phyloP scores from a whole-genome alignment of 148 eudicot species.

The Talinum fruticosum region DNA sequence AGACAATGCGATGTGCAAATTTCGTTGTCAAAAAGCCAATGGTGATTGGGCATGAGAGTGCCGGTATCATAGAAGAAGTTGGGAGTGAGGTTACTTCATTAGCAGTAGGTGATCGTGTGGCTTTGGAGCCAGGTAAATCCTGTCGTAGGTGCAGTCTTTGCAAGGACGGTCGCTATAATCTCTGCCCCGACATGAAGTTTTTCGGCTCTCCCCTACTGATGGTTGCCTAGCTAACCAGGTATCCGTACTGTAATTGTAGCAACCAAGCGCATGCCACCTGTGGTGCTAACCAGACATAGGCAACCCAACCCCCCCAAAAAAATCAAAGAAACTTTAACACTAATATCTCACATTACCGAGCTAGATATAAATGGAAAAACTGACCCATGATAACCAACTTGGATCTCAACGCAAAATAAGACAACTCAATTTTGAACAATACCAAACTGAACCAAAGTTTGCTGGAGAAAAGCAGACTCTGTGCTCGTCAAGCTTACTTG shows the following conservation, averaged over 20 bases:
- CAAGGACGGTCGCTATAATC: slow-evolving; percentile 74
- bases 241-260: background rate
- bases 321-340: too few relatives aligned
- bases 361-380: background rate
- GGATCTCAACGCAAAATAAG: background rate
- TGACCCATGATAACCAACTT: background rate
- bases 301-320: too few relatives aligned
- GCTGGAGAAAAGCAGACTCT: background rate
- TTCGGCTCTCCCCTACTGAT: slow-evolving; percentile 84
- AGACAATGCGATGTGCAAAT: slow-evolving; percentile 68
- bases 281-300: too few relatives aligned
- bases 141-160: slow-evolving; percentile 53
- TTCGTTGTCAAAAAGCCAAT: slow-evolving; percentile 79
- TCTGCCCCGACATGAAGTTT: slow-evolving; percentile 88
- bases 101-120: slow-evolving; percentile 60
- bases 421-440: background rate
- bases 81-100: slow-evolving; percentile 69
- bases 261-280: too few relatives aligned
- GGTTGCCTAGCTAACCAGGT: slow-evolving; percentile 91
- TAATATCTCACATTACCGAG: too few relatives aligned
- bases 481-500: too few relatives aligned
- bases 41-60: slow-evolving; percentile 93
- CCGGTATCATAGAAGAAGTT: slow-evolving; percentile 78
- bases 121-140: slow-evolving; percentile 81
- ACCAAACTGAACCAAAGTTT: background rate